Evolutionary conservation across 2,329 filamentous ascomycete genomes (phyloP).

Genomic region (Talaromyces sp.): DNA sequence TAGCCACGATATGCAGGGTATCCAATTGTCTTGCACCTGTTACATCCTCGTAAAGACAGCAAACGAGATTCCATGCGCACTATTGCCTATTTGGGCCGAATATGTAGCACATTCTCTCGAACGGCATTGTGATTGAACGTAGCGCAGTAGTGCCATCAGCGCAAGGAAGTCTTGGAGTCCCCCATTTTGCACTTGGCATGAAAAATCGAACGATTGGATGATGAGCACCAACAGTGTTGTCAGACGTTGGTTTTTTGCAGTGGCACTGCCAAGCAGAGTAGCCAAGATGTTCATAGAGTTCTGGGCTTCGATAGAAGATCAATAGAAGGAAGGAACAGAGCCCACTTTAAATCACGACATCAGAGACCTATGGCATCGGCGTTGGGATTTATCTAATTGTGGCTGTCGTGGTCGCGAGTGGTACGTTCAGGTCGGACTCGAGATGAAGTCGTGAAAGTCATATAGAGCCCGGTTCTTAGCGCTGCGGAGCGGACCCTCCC

Average conservation of each 20-base stretch:
- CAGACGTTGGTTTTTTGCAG: not conserved
- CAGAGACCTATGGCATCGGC: not conserved
- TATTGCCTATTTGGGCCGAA: slow-evolving; percentile 1
- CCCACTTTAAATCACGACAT: not conserved
- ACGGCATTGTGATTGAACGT: not conserved
- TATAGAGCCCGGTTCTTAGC: not conserved
- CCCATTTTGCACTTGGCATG: not conserved
- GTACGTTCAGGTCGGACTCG: not conserved
- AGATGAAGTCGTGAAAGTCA: not conserved
- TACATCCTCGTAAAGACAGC: not conserved
- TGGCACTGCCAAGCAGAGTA: not conserved
- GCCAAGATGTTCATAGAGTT: not conserved
- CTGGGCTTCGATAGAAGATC: not conserved
- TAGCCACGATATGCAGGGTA: not conserved
- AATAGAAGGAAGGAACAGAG: not conserved
- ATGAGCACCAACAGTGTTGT: not conserved
- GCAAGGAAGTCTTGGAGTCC: not conserved
- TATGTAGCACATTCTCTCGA: not conserved
- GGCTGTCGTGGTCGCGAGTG: not conserved
- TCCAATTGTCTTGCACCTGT: not conserved
- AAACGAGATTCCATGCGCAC: not conserved
- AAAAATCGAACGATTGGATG: not conserved
- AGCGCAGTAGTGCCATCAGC: not conserved
- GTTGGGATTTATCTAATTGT: not conserved
- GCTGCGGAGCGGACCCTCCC: not conserved